Conservation (phyloP, 352 stramenopile species). For the Phytophthora litchii region DNA sequence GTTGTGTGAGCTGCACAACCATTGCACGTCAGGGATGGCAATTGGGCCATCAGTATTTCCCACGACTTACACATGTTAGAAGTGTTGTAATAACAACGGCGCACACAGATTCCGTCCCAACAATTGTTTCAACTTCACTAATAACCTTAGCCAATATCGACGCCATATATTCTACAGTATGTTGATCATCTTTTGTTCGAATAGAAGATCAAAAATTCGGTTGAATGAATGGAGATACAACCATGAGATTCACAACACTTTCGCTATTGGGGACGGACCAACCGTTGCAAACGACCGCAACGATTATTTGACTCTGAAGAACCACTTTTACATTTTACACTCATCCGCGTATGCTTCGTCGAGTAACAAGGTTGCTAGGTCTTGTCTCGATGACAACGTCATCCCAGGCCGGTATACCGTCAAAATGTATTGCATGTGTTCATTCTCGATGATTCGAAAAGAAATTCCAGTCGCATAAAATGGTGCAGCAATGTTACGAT, state of each 20-base stretch:
- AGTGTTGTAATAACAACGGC: slow-evolving; percentile 10
- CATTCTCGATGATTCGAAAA: slow-evolving; percentile 9
- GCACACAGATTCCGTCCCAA: not conserved
- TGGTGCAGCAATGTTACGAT: not conserved
- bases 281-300: slow-evolving; percentile 15
- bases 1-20: slow-evolving; percentile 12
- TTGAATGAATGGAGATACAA: slow-evolving; percentile 12
- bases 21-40: not conserved
- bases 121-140: slow-evolving; percentile 1
- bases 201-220: slow-evolving; percentile 18
- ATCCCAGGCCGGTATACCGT: slow-evolving; percentile 1
- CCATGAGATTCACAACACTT: slow-evolving; percentile 25
- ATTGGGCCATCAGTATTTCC: slow-evolving; percentile 1
- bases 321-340: slow-evolving; percentile 2
- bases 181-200: slow-evolving; percentile 2
- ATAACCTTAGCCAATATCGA: not conserved
- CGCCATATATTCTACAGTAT: slow-evolving; percentile 13
- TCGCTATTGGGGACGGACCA: slow-evolving; percentile 25
- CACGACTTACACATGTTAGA: slow-evolving; percentile 11
- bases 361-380: not conserved
- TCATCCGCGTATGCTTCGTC: not conserved
- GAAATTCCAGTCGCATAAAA: slow-evolving; percentile 4
- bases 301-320: not conserved
- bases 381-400: not conserved
- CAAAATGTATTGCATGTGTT: not conserved